Conservation (phyloP, 2,329 filamentous ascomycete species). For the Fusarium vanettenii region DNA sequence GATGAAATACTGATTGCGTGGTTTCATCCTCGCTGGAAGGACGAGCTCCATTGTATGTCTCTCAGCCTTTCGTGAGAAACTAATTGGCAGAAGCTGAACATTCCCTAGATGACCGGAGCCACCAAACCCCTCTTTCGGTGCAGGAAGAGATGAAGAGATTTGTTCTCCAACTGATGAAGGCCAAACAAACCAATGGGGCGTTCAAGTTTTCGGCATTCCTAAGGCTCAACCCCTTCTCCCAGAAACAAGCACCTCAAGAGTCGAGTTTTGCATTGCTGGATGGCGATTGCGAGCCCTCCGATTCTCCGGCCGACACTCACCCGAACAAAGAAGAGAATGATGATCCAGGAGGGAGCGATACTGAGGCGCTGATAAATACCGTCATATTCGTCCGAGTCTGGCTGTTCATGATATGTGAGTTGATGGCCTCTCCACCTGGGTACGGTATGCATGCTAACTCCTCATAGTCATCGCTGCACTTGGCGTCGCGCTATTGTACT, state of each 20-base stretch:
- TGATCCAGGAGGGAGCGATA: background rate
- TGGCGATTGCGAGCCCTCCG: background rate
- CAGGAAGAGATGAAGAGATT: background rate
- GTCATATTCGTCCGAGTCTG: background rate
- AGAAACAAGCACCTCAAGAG: background rate
- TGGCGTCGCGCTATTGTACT: background rate
- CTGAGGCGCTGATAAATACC: background rate
- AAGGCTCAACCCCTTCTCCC: rapidly evolving
- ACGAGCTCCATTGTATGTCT: background rate
- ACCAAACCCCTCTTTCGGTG: background rate
- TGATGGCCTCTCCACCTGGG: rapidly evolving
- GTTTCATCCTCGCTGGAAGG: background rate
- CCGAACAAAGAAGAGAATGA: background rate
- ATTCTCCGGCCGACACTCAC: background rate
- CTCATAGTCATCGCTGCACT: background rate
- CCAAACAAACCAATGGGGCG: background rate
- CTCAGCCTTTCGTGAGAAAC: rapidly evolving
- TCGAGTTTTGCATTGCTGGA: background rate
- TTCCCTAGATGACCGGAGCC: background rate
- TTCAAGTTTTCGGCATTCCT: background rate
- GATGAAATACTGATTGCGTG: background rate
- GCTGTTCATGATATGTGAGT: background rate
- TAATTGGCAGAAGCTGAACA: background rate
- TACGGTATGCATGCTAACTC: background rate
- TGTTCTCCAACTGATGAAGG: background rate